These are phyloP conservation scores for Neurospora sp. DNA, from an alignment of 2,329 filamentous ascomycete species.

Conservation along the genomic window DNA sequence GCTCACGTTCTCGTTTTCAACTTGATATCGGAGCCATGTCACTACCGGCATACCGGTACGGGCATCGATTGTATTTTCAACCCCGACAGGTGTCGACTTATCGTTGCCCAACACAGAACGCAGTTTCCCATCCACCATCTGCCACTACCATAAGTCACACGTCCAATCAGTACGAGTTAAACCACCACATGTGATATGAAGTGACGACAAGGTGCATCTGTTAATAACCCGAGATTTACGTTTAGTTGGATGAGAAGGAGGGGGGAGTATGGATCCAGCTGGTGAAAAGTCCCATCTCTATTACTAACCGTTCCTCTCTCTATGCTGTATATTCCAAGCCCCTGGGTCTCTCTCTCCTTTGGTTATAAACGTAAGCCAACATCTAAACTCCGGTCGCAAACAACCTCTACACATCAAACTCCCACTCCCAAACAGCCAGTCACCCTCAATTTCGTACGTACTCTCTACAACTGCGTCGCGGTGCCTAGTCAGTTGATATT, in stretches of 20 bases:
- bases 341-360: neutral
- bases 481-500: neutral
- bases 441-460: neutral
- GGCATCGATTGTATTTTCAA: neutral
- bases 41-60: neutral
- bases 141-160: slow-evolving; percentile 5
- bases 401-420: neutral
- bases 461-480: neutral
- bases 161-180: slow-evolving; percentile 7
- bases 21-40: neutral
- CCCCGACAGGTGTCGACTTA: neutral
- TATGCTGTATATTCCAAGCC: neutral
- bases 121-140: neutral
- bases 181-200: slow-evolving; percentile 9
- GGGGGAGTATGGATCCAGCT: neutral
- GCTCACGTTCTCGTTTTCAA: neutral
- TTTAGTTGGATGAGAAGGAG: neutral
- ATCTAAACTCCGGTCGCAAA: neutral
- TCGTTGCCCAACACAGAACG: neutral
- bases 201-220: neutral
- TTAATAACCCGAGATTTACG: neutral
- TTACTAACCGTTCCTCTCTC: neutral
- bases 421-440: neutral
- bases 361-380: neutral
- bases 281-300: neutral